Evolutionary conservation across 768 basidiomycete species (phyloP), one percentile per base, ranked within the genome.

Genomic region (Lyophyllum decastes): DNA sequence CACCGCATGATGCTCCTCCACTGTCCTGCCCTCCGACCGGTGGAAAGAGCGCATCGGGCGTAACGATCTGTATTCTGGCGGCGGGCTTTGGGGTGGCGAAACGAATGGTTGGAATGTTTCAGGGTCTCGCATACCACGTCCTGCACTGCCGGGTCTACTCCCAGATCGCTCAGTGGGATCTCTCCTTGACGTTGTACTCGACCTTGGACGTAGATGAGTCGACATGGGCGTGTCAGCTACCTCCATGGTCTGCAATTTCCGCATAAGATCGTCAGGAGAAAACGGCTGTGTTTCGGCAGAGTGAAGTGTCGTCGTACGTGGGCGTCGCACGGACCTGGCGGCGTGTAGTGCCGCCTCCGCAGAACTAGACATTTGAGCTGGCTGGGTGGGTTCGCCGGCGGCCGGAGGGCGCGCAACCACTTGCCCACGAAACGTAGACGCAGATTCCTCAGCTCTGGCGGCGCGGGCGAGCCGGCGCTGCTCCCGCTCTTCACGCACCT

Each of bases 401-500:
- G 70, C 75, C 9, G 73, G 69, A 54, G 79, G 79, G 43, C 75
- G 73, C 22, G 76, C 59, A 2, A 76, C 74, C 16, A 64, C 56
- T 55, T 76, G 76, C 35, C 66, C 61, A 22, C 60, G 64, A 17
- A 69, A 64, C 22, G 65, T 54, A 14, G 61, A 63, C 17, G 60
- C 49, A 38, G 62, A 58, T 40, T 58, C 61, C 34, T 66, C 67
- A 17, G 64, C 67, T 55, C 67, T 70, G 49, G 64, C 57, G 51
- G 74, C 76, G 25, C 82, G 78, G 41, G 85, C 81, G 43, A 77
- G 70, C 62, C 79, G 78, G 51, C 86, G 78, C 59, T 82, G 78
- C 34, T 86, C 82, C 27, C 83, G 76, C 68, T 93, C 90, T 60
- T 88, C 84, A 35, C 80, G 79, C 22, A 90, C 85, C 67, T 92